phyloP scores from a whole-genome alignment of 2,329 filamentous ascomycete species.

The Aspergillus versicolor region DNA sequence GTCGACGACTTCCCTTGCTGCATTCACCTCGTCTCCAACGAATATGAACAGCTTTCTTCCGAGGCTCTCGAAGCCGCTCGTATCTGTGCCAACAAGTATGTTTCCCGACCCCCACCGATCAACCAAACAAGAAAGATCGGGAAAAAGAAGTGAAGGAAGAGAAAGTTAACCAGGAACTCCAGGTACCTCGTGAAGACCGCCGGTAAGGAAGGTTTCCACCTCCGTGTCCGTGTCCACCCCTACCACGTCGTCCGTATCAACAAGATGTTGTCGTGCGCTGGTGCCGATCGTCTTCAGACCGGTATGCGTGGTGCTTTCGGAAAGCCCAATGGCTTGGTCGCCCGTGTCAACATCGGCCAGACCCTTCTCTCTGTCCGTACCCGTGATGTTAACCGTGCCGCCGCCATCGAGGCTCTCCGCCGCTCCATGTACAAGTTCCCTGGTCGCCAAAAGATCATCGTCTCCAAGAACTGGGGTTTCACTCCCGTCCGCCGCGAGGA shows the following conservation, averaged over 20 bases:
- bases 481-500: constrained; percentile 96
- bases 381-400: constrained; percentile 87
- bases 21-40: constrained; percentile 99
- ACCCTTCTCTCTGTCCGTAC: constrained; percentile 97
- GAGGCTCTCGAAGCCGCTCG: constrained; percentile 99
- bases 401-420: constrained; percentile 97
- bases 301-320: constrained; percentile 99
- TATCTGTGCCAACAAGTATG: constrained; percentile 99
- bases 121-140: neutral
- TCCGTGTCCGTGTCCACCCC: constrained; percentile 83
- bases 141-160: neutral
- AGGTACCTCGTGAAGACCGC: constrained; percentile 68
- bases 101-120: constrained; percentile 23
- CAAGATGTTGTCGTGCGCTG: constrained; percentile 99
- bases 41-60: constrained; percentile 99
- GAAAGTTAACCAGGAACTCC: neutral
- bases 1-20: constrained; percentile 99
- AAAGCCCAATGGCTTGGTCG: constrained; percentile 98
- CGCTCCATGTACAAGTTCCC: constrained; percentile 99
- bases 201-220: constrained; percentile 71
- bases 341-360: constrained; percentile 99
- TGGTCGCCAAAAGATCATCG: constrained; percentile 99
- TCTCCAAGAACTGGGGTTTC: constrained; percentile 99
- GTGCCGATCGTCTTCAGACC: constrained; percentile 99
- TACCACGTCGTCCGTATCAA: constrained; percentile 99